A percentile compares a stretch with the other conserved stretches of the same genome.
These are phyloP conservation scores for Zizania latifolia DNA, from an alignment of 176 grass and related monocot species.

Conservation along the genomic window DNA sequence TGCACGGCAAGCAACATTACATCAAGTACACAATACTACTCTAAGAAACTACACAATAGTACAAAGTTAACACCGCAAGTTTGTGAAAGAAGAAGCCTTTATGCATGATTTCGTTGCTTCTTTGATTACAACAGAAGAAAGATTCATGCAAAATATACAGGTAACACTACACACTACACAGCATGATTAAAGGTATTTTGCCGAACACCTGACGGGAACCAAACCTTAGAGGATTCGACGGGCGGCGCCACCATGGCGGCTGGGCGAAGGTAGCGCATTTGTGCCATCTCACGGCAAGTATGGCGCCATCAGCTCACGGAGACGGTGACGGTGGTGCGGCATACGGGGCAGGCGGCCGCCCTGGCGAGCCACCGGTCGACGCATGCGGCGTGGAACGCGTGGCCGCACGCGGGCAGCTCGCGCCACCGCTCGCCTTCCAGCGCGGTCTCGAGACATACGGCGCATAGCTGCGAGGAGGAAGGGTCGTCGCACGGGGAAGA, in stretches of 20 bases:
- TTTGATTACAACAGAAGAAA: slow-evolving; percentile 29
- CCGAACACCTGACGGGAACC: background rate
- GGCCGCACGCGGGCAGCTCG: slow-evolving; percentile 50
- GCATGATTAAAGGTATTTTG: background rate
- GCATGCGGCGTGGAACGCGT: slow-evolving; percentile 71
- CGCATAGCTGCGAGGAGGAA: slow-evolving; percentile 17
- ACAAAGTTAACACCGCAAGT: background rate
- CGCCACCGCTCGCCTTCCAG: slow-evolving; percentile 53
- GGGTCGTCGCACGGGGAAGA: background rate
- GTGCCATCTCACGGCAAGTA: background rate
- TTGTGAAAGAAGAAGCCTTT: background rate
- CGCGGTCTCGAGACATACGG: slow-evolving; percentile 61
- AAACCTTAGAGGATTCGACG: slow-evolving; percentile 3
- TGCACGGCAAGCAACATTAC: background rate
- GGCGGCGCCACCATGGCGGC: background rate
- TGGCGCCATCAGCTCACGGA: background rate
- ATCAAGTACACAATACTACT: background rate
- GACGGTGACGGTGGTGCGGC: slow-evolving; percentile 44
- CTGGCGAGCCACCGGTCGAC: slow-evolving; percentile 74
- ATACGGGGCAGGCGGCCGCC: slow-evolving; percentile 67
- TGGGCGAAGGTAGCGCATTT: background rate
- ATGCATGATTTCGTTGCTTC: background rate
- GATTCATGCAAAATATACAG: background rate
- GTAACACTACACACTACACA: slow-evolving; percentile 5
- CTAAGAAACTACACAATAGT: background rate